phyloP scores from a whole-genome alignment of 768 basidiomycete species.

The Russula olivacea region DNA sequence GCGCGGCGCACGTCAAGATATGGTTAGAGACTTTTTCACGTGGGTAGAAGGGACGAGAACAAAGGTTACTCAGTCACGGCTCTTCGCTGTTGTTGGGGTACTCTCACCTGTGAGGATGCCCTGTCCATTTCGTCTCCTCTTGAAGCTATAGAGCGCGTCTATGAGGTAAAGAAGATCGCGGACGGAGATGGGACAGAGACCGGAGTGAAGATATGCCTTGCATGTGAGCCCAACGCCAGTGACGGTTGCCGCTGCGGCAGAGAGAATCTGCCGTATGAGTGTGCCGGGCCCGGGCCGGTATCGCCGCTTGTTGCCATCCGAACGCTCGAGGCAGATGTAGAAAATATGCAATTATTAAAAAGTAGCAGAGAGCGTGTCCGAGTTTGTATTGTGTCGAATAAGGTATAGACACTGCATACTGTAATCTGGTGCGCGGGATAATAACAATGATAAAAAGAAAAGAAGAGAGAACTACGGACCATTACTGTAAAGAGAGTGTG shows the following conservation, averaged over 20 bases:
- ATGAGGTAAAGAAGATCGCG: constrained; percentile 61
- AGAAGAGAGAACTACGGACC: too few relatives aligned
- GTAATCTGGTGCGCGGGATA: constrained; percentile 3
- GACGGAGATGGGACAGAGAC: constrained; percentile 62
- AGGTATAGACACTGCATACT: constrained; percentile 14
- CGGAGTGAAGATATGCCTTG: constrained; percentile 68
- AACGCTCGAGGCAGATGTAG: too few relatives aligned
- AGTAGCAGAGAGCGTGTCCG: not conserved
- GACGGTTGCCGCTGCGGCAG: constrained; percentile 57
- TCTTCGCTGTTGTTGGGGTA: not conserved
- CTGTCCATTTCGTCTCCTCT: constrained; percentile 44
- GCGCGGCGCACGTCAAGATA: constrained; percentile 72
- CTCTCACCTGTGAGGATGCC: constrained; percentile 68
- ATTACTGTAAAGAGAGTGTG: too few relatives aligned
- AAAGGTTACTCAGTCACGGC: not conserved
- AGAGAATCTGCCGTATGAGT: constrained; percentile 33
- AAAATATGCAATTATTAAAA: not conserved
- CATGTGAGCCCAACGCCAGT: constrained; percentile 66
- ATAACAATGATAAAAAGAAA: not conserved
- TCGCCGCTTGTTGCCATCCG: not conserved
- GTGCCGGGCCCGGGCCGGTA: constrained; percentile 1
- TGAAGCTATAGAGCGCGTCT: constrained; percentile 48
- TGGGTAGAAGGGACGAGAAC: not conserved
- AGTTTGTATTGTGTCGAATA: not conserved
- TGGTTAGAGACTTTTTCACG: constrained; percentile 79